Evolutionary conservation across 306 rosid species (phyloP), one percentile per base, ranked within the genome.

Genomic region (Malus fusca): DNA sequence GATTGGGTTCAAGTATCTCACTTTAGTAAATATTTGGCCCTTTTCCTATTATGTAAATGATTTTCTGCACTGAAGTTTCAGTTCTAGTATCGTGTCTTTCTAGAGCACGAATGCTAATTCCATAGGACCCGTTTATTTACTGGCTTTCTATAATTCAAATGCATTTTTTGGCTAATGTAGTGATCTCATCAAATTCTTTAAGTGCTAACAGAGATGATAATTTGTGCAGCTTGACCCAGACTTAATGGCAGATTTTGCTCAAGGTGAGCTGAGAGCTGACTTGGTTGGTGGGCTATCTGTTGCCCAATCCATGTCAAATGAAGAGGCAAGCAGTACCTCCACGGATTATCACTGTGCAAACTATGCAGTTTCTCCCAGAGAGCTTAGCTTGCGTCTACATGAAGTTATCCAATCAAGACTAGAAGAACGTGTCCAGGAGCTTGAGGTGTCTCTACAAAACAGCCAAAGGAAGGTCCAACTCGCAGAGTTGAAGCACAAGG

Each of bases 351-450:
- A 87, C 71, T 83, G 84, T 23, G 86, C 77, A 31, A 84, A 89
- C 82, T 86, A 84, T 82, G 89, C 89, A 37, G 96, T 93, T 74
- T 88, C 92, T n/a, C 91, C 98, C 18, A 76, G 77, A 68, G 92
- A 88, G 84, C 86, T 93, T 69, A 88, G 82, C 68, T 51, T 93
- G 74, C 88, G 89, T 26, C 83, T 93, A 77, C 97, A 93, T 30
- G 90, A 88, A 80, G 84, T 93, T 63, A 85, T 91, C 63, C 89
- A 91, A 85, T 85, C 87, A 30, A 85, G 93, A 52, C 93, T 93
- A 0, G 89, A 89, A 83, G 83, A 85, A 28, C 96, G 85, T 40
- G 88, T 89, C 25, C 73, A 87, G 76, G 96, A 93, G 69, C 98
- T 93, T 52, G 98, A 93, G 84, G 63, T 77, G 26, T 91, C 96